Base-by-base conservation (phyloP, 345 rosid genomes). In the Clausena lansium region DNA sequence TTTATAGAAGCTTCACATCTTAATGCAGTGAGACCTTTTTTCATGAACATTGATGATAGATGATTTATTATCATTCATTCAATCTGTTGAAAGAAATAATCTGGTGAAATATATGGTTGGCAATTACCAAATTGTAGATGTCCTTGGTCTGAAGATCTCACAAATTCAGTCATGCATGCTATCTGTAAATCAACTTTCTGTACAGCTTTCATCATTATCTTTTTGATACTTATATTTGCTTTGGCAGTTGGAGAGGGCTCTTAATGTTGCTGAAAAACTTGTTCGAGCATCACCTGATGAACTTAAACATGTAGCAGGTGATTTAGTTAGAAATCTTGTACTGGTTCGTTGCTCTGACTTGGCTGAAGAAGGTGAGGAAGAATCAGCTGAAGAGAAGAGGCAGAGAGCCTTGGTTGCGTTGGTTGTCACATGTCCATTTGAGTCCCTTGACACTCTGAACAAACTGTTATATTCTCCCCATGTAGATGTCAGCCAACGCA, bases 251-350 rank as follows among this genome's bases (percentile, higher is more conserved):
- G 98, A 96, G 83, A 90, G 85, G 84, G 99, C 98, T 72, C 88
- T 95, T 79, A 88, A 84, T 83, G 94, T 83, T 75, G 92, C 89
- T 69, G 99, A 95, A 86, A 92, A 89, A 78, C 98, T 95, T 86
- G 91, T 95, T 70, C 91, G 97, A 81, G 96, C 97, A 82, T 88
- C 98, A 61, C 97, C 99, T 54, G 98, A 92, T 85, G 99, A 95
- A 81, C 91, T 95, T 73, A 86, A 82, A 32, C 93, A 89, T 70
- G 47, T 94, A 77, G 94, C 97, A 52, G 84, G 93, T 71, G 97
- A 95, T 77, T 94, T 95, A 81, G 83, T 81, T 75, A 91, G 95
- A 82, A 85, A 84, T 83, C 95, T 96, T 36, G 81, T 94, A 36
- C 99, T 90, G 81, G 92, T 96, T 83, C 99, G 95, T 75, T 96